These are phyloP conservation scores for Xerocomus brunneocitrinus DNA, from an alignment of 768 basidiomycete genomes.

Conservation along the genomic window DNA sequence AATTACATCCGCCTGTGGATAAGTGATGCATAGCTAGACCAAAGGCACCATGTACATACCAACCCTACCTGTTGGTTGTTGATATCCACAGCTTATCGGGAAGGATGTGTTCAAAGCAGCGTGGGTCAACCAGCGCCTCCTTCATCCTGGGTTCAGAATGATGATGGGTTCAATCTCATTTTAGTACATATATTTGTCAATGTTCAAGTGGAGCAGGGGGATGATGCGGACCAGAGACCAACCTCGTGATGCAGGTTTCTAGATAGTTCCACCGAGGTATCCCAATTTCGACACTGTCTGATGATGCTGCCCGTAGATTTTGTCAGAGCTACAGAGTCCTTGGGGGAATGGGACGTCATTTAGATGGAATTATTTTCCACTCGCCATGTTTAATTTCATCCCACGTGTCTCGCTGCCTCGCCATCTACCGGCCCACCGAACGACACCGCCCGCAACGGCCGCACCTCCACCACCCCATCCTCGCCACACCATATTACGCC, in stretches of 20 bases:
- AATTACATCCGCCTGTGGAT: neutral
- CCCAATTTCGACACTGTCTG: no score
- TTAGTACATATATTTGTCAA: neutral
- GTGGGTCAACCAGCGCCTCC: no score
- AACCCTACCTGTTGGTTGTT: neutral
- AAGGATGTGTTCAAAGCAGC: no score
- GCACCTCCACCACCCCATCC: slow-evolving; percentile 10
- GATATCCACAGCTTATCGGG: no score
- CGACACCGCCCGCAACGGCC: slow-evolving; percentile 19
- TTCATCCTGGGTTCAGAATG: neutral
- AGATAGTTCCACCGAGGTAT: neutral
- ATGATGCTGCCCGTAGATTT: no score
- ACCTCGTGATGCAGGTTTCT: neutral
- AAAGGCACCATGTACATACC: no score
- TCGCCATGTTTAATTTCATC: slow-evolving; percentile 11
- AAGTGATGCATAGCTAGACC: no score
- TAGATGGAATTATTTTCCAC: slow-evolving; percentile 16
- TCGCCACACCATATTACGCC: slow-evolving; percentile 32
- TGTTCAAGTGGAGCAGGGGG: neutral
- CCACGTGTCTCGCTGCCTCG: slow-evolving; percentile 10
- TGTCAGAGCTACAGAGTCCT: no score
- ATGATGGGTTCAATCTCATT: neutral
- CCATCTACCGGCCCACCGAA: slow-evolving; percentile 28
- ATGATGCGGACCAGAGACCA: no score
- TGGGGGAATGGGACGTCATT: no score